Base-by-base conservation (phyloP, 768 basidiomycete genomes). In the Podaxis sp. region DNA sequence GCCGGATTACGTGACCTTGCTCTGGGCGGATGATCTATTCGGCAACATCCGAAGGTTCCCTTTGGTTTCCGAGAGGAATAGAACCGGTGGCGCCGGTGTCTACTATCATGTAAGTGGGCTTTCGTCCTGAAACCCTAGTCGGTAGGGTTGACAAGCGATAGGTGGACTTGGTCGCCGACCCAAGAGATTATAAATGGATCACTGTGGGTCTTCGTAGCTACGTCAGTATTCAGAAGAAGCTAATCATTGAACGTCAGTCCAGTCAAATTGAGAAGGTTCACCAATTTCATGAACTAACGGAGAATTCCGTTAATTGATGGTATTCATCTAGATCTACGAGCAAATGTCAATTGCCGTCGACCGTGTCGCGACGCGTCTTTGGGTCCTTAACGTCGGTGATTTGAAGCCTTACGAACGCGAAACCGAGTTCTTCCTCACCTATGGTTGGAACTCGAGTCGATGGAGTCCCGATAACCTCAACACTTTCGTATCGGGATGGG, bases 1-100 rank as follows among this genome's bases (percentile, higher is more conserved):
- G 1, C 82, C 83, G 0, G 86, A 88, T 52, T 85, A 88, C 68
- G 75, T 88, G 17, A 84, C 81, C 0, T 72, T 88, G 2, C 76
- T 88, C 25, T 88, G 87, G 88, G 75, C 88, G 0, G 89, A 91
- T 65, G 89, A 90, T 67, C 89, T 89, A 82, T 85, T 82, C 80
- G 88, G 88, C 2, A 89, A 89, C 67, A 77, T 90, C 52, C 83
- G 86, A 37, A 82, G 88, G 19, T 83, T 82, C 64, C 85, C 86
- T 0, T 66, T 81, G 5, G 68, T 73, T 3, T 75, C 75, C 11
- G 86, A 87, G 67, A 77, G 83, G n/a, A 84, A 83, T 66, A 78
- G 87, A 50, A 82, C 81, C 4, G 89, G 86, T 49, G 86, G 89
- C 33, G 84, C 87, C 22, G 89, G 88, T 37, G 81, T 88, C 4